phyloP scores from a whole-genome alignment of 2,329 filamentous ascomycete species.

The Colletotrichum kahawae region DNA sequence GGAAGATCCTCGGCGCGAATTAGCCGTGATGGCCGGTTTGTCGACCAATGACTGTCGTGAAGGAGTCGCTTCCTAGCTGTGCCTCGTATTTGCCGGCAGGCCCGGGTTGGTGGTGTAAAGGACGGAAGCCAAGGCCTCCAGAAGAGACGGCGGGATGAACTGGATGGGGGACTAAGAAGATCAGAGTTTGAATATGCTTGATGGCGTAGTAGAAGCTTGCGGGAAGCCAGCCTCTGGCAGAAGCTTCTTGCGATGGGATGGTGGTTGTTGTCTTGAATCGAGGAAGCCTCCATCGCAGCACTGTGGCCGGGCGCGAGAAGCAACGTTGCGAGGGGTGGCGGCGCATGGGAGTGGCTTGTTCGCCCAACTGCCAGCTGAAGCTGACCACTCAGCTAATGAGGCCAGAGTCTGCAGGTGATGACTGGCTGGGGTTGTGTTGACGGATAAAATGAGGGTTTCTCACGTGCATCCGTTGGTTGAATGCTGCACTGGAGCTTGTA shows the following conservation, averaged over 20 bases:
- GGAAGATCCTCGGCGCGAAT: background rate
- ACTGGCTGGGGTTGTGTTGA: background rate
- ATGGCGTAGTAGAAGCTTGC: background rate
- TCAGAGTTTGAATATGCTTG: background rate
- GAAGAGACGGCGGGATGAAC: background rate
- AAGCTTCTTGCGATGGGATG: background rate
- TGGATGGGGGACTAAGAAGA: background rate
- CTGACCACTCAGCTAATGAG: background rate
- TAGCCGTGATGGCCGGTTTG: background rate
- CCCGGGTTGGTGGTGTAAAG: background rate
- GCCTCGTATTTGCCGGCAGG: background rate
- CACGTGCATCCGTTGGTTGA: background rate
- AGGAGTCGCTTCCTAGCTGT: background rate
- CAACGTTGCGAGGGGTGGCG: conserved; percentile 1
- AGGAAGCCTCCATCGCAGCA: background rate
- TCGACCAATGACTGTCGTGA: background rate
- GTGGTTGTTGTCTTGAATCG: background rate
- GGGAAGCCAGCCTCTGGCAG: background rate
- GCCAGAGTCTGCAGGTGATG: background rate
- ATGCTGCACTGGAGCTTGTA: background rate
- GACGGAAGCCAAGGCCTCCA: background rate
- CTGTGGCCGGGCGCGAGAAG: background rate
- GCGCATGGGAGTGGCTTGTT: background rate
- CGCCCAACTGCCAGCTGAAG: conserved; percentile 3
- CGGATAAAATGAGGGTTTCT: background rate